Percentiles rank a stretch among this genome's conserved stretches.
These are phyloP conservation scores for Vitis rupestris DNA, from an alignment of 164 flowering plant species.

Conservation along the genomic window DNA sequence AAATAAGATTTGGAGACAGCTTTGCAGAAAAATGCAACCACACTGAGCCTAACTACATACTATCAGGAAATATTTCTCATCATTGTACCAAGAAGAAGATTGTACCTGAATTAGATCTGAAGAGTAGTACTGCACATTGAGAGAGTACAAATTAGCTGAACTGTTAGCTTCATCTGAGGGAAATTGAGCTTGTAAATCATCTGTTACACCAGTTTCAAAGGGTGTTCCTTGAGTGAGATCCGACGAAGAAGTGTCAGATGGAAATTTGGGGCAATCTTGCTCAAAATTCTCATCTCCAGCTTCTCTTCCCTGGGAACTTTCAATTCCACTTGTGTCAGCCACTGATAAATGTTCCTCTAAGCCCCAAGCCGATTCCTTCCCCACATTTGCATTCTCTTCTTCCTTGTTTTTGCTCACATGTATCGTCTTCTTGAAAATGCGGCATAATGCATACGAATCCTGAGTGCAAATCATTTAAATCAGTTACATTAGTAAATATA, in stretches of 20 bases:
- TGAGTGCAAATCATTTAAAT: conserved; percentile 8
- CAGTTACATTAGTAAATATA: not conserved
- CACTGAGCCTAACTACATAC: too few species aligned
- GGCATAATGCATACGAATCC: conserved; percentile 72
- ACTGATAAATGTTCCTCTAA: conserved; percentile 3
- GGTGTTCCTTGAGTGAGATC: conserved; percentile 60
- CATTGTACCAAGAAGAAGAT: not conserved
- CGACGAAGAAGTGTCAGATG: conserved; percentile 47
- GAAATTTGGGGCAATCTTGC: conserved; percentile 25
- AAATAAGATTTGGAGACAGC: too few species aligned
- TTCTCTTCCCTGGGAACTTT: conserved; percentile 7
- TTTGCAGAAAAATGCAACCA: too few species aligned
- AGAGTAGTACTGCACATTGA: conserved; percentile 23
- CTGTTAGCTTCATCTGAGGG: conserved; percentile 54
- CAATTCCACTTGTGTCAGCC: conserved; percentile 11
- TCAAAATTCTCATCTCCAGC: conserved; percentile 18
- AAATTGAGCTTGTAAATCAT: conserved; percentile 32
- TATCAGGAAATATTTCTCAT: not conserved
- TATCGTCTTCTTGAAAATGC: conserved; percentile 60
- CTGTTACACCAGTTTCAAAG: conserved; percentile 14
- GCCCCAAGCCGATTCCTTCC: conserved; percentile 7
- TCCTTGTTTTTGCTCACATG: conserved; percentile 26
- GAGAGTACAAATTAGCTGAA: conserved; percentile 24
- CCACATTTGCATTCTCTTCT: conserved; percentile 11
- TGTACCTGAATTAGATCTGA: conserved; percentile 31